phyloP scores from a whole-genome alignment of 306 rosid species.

The Inga laurina region DNA sequence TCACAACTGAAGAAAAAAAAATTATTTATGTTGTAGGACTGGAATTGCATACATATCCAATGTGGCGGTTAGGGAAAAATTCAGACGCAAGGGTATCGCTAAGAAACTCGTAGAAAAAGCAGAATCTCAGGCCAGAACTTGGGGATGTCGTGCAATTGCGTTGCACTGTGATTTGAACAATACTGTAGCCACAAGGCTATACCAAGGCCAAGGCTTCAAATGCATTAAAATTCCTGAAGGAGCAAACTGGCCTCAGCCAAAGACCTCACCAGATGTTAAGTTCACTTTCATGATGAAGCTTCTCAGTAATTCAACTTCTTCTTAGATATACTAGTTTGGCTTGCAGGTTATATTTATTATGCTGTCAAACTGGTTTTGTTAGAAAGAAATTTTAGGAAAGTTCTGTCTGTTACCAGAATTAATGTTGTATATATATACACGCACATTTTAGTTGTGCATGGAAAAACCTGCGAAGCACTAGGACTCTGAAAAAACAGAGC shows the following conservation, averaged over 20 bases:
- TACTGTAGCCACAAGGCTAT: conserved; percentile 76
- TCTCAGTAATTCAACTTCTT: conserved; percentile 49
- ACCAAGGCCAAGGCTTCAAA: conserved; percentile 82
- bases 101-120: conserved; percentile 79
- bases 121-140: conserved; percentile 81
- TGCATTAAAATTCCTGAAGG: conserved; percentile 82
- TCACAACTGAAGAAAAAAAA: not conserved
- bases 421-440: not conserved
- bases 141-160: conserved; percentile 92
- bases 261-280: conserved; percentile 71
- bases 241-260: conserved; percentile 98
- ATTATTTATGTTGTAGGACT: conserved; percentile 53
- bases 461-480: not conserved
- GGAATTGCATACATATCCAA: conserved; percentile 96
- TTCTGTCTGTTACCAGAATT: conserved; percentile 29
- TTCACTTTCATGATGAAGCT: conserved; percentile 98
- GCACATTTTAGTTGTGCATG: conserved; percentile 24
- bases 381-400: conserved; percentile 4
- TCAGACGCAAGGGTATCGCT: conserved; percentile 81
- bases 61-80: conserved; percentile 92
- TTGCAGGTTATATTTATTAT: conserved; percentile 13
- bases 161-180: conserved; percentile 88
- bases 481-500: not conserved
- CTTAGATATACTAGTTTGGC: conserved; percentile 38
- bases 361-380: conserved; percentile 20